Evolutionary conservation across 78 protist species (phyloP).

Genomic region (Cavenderia fasciculata): DNA sequence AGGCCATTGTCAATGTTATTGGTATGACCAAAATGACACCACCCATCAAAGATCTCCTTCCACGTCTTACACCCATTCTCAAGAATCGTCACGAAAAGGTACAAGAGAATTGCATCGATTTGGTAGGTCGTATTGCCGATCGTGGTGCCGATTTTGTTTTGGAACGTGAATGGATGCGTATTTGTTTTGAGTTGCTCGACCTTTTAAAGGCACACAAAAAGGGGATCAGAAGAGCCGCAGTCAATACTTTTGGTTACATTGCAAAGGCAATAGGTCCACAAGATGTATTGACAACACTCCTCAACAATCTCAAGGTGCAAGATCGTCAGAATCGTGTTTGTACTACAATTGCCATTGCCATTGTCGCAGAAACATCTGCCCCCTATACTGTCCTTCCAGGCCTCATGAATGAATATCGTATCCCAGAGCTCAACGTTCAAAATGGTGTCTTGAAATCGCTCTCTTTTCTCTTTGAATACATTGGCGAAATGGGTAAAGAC

Average conservation of each 20-base stretch:
- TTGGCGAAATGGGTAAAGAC: constrained; percentile 97
- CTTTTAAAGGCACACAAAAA: constrained; percentile 97
- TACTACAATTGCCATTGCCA: constrained; percentile 99
- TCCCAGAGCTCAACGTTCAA: constrained; percentile 99
- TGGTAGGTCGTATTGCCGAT: constrained; percentile 98
- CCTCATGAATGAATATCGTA: constrained; percentile 99
- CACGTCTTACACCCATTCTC: constrained; percentile 96
- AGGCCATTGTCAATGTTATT: constrained; percentile 94
- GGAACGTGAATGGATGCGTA: constrained; percentile 98
- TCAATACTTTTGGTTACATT: constrained; percentile 98
- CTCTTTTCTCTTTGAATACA: constrained; percentile 99
- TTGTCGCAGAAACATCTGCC: constrained; percentile 98
- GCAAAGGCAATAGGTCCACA: constrained; percentile 99
- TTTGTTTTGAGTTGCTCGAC: constrained; percentile 98
- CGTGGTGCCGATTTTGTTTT: constrained; percentile 92
- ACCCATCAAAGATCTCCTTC: constrained; percentile 96
- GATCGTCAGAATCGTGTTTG: constrained; percentile 98
- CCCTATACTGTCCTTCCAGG: constrained; percentile 98
- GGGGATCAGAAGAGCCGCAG: constrained; percentile 97
- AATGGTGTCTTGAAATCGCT: constrained; percentile 99
- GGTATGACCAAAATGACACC: constrained; percentile 98
- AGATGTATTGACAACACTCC: constrained; percentile 97
- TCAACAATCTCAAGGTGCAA: constrained; percentile 98
- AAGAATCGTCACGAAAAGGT: constrained; percentile 98
- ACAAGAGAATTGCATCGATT: constrained; percentile 96